A percentile compares a stretch with the other conserved stretches of the same genome.
Evolutionary conservation across 768 basidiomycete species (phyloP).

Genomic region (Saitozyma podzolica): DNA sequence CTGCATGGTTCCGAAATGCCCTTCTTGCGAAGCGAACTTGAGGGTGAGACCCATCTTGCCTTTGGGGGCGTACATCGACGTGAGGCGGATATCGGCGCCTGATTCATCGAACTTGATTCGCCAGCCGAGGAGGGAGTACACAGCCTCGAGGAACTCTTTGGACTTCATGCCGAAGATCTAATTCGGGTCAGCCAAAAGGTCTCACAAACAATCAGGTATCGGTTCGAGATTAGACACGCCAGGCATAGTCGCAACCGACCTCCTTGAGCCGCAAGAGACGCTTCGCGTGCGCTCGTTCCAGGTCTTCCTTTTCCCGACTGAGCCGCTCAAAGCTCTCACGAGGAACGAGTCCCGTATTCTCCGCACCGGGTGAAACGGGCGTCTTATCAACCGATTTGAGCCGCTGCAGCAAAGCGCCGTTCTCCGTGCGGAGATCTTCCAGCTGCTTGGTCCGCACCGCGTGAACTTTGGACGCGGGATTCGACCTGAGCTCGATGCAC

Average conservation of each 20-base stretch:
- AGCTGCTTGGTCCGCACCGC: conserved; percentile 73
- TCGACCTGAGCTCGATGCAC: conserved; percentile 61
- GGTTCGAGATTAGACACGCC: no score
- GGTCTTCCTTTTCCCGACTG: conserved; percentile 66
- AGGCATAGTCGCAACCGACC: conserved; percentile 55
- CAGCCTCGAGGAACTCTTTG: conserved; percentile 86
- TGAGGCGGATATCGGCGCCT: conserved; percentile 77
- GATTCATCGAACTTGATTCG: conserved; percentile 89
- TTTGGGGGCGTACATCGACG: conserved; percentile 82
- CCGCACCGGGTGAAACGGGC: conserved; percentile 6
- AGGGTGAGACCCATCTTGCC: conserved; percentile 79
- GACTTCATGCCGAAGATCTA: conserved; percentile 82
- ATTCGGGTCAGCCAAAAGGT: neutral
- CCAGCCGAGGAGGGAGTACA: conserved; percentile 83
- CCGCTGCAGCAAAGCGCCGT: conserved; percentile 72
- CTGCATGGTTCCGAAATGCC: conserved; percentile 50
- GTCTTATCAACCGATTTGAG: conserved; percentile 64
- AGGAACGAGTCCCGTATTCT: conserved; percentile 61
- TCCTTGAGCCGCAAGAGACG: conserved; percentile 75
- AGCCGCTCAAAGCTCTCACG: conserved; percentile 76
- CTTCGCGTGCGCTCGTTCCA: conserved; percentile 75
- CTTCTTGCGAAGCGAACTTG: conserved; percentile 52
- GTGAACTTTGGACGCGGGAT: conserved; percentile 80
- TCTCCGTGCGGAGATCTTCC: conserved; percentile 76
- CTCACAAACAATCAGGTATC: neutral